These are phyloP conservation scores for Diutina rugosa DNA, from an alignment of 1,139 yeast genomes.

Conservation along the genomic window DNA sequence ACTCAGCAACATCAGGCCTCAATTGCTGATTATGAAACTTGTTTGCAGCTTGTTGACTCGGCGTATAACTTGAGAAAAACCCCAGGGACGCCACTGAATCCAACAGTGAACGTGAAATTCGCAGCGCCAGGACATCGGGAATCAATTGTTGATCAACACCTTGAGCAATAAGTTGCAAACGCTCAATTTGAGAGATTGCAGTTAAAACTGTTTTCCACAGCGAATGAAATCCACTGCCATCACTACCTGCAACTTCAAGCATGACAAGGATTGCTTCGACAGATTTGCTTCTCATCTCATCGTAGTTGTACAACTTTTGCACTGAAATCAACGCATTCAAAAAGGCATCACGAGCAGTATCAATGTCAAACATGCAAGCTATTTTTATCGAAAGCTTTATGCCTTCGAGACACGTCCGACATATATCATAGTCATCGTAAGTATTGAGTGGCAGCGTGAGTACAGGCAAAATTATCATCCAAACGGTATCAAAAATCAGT, in stretches of 20 bases:
- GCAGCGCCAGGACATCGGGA: slow-evolving; percentile 74
- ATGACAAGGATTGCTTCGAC: slow-evolving; percentile 68
- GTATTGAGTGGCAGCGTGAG: slow-evolving; percentile 89
- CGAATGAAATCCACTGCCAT: slow-evolving; percentile 53
- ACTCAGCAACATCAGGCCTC: slow-evolving; percentile 25
- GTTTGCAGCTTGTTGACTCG: slow-evolving; percentile 28
- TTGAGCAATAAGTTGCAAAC: slow-evolving; percentile 77
- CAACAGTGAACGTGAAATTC: neutral
- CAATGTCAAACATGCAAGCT: slow-evolving; percentile 74
- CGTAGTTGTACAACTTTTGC: slow-evolving; percentile 65
- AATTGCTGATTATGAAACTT: slow-evolving; percentile 33
- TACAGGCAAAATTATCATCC: slow-evolving; percentile 97
- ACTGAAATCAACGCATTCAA: slow-evolving; percentile 85
- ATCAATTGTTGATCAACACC: slow-evolving; percentile 78
- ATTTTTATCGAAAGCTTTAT: slow-evolving; percentile 71
- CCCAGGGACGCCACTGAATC: neutral
- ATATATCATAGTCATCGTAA: slow-evolving; percentile 65
- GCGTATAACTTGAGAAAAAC: slow-evolving; percentile 15
- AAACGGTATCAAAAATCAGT: slow-evolving; percentile 84
- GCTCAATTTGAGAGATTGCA: slow-evolving; percentile 80
- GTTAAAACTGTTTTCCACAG: slow-evolving; percentile 82
- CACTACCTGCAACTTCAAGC: slow-evolving; percentile 65
- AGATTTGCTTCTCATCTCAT: slow-evolving; percentile 69
- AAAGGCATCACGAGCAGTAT: slow-evolving; percentile 79
- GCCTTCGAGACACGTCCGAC: slow-evolving; percentile 72